Percentiles rank a stretch among this genome's conserved stretches.
Conservation (phyloP, 2,329 filamentous ascomycete species). For the Fusarium udum region DNA sequence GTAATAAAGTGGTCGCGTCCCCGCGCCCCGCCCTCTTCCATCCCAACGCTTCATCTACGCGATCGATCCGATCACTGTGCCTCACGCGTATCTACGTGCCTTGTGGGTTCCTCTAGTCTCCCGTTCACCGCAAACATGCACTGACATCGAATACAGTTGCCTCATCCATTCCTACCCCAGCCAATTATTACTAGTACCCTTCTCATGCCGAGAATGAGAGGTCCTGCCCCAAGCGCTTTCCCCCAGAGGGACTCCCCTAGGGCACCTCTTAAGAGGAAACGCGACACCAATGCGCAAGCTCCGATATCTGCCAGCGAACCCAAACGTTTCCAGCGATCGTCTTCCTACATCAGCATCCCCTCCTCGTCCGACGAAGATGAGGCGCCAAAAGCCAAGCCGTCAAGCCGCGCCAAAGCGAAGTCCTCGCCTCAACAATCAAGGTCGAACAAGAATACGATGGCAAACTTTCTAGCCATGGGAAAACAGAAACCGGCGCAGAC, state of each 20-base stretch:
- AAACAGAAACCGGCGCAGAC: neutral
- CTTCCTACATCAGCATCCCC: neutral
- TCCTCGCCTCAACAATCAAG: neutral
- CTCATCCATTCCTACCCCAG: neutral
- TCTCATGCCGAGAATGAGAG: neutral
- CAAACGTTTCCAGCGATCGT: neutral
- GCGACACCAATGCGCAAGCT: neutral
- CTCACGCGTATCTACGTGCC: neutral
- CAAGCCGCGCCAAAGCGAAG: neutral
- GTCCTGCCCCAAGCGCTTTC: neutral
- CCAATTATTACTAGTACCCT: neutral
- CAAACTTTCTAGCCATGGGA: neutral
- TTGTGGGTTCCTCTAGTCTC: neutral
- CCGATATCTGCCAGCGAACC: neutral
- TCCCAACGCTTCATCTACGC: neutral
- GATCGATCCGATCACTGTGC: neutral
- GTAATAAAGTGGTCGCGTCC: neutral
- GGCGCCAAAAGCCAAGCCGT: neutral
- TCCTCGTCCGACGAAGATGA: neutral
- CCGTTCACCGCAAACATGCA: neutral
- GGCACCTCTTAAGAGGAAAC: neutral
- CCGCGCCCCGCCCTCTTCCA: neutral
- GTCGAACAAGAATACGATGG: neutral
- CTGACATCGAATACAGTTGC: neutral
- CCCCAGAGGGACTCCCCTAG: neutral